Conservation (phyloP, 257 asterid species). For the Solanum paucissectum region DNA sequence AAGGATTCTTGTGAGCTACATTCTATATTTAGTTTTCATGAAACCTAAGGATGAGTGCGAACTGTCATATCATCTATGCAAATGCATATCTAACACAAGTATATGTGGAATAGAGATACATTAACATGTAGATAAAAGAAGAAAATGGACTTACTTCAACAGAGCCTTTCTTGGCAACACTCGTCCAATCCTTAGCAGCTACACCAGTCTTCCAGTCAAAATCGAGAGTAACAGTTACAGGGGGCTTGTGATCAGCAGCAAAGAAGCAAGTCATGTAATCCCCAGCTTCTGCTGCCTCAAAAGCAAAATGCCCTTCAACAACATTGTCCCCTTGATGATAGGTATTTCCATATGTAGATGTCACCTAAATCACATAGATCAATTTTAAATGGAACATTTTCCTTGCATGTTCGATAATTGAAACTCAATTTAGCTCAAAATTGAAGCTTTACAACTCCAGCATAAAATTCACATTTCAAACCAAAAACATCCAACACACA, state of each 20-base stretch:
- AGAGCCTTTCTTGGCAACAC: slow-evolving; percentile 85
- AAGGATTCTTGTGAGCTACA: neutral
- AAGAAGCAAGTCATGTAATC: slow-evolving; percentile 86
- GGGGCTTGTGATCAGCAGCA: slow-evolving; percentile 63
- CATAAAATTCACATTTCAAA: neutral
- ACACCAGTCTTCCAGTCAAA: slow-evolving; percentile 93
- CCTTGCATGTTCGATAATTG: neutral
- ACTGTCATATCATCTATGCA: neutral
- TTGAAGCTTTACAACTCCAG: neutral
- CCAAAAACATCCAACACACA: neutral
- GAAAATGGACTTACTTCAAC: slow-evolving; percentile 52
- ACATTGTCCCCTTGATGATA: slow-evolving; percentile 79
- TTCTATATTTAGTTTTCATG: neutral
- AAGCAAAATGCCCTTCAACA: slow-evolving; percentile 69
- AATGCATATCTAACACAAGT: neutral
- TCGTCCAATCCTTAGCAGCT: slow-evolving; percentile 91
- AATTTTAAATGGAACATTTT: neutral
- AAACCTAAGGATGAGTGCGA: neutral
- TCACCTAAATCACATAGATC: slow-evolving; percentile 39
- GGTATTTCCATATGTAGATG: slow-evolving; percentile 71
- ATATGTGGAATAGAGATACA: neutral
- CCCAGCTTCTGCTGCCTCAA: slow-evolving; percentile 74
- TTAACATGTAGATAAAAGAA: neutral
- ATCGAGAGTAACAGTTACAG: slow-evolving; percentile 49
- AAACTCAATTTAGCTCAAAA: neutral